These are phyloP conservation scores for Chrysoporthe austroafricana DNA, from an alignment of 2,329 filamentous ascomycete genomes.

Conservation along the genomic window DNA sequence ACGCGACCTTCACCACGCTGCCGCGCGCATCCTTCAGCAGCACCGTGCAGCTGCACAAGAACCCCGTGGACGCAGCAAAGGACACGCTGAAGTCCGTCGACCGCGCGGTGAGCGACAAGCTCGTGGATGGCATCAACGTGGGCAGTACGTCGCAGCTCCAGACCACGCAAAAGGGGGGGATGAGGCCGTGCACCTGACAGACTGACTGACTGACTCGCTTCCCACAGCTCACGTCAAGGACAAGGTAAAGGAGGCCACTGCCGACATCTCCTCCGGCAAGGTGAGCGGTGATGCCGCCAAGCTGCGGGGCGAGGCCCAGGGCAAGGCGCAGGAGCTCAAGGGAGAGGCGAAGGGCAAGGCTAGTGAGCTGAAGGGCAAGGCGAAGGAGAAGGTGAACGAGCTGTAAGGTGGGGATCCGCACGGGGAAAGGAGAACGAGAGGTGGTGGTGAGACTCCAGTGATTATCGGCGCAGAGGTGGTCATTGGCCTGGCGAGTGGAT, in stretches of 20 bases:
- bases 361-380: constrained; percentile 30
- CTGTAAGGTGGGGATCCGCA: neutral
- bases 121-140: constrained; percentile 64
- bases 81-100: constrained; percentile 64
- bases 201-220: neutral
- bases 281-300: constrained; percentile 41
- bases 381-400: constrained; percentile 29
- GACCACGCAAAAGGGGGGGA: neutral
- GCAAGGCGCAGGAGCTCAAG: constrained; percentile 43
- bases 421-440: neutral
- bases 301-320: constrained; percentile 43
- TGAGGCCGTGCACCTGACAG: constrained; percentile 23
- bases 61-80: constrained; percentile 58
- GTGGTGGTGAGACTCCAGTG: neutral
- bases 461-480: neutral
- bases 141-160: constrained; percentile 49
- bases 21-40: constrained; percentile 56
- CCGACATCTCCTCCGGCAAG: constrained; percentile 41
- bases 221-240: constrained; percentile 43
- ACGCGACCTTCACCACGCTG: constrained; percentile 38
- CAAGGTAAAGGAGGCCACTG: constrained; percentile 54
- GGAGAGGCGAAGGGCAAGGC: constrained; percentile 41
- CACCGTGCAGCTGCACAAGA: constrained; percentile 49
- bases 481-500: too few species aligned
- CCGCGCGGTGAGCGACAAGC: constrained; percentile 61